phyloP scores from a whole-genome alignment of 164 flowering plant species.

The Tetrastigma voinierianum region DNA sequence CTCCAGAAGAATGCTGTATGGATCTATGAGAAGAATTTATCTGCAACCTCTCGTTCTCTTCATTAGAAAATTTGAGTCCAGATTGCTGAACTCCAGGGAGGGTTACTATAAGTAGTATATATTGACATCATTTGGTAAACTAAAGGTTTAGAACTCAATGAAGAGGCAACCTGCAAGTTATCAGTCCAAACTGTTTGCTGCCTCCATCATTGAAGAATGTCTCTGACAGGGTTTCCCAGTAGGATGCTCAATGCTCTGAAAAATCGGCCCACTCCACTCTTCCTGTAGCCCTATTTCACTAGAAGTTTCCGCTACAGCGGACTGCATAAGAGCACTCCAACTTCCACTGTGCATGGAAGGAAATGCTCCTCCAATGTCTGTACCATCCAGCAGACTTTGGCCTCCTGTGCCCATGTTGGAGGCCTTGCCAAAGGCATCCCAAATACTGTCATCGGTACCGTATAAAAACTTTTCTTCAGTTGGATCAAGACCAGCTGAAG shows the following conservation, averaged over 20 bases:
- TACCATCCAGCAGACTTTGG: slow-evolving; percentile 17
- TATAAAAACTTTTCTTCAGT: slow-evolving; percentile 44
- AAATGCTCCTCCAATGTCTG: slow-evolving; percentile 20
- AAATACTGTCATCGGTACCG: slow-evolving; percentile 40
- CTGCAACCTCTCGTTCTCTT: slow-evolving; percentile 17
- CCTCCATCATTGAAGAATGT: slow-evolving; percentile 12
- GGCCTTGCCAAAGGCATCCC: slow-evolving; percentile 40
- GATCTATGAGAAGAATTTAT: slow-evolving; percentile 20
- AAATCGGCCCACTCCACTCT: slow-evolving; percentile 30
- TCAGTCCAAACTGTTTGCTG: slow-evolving; percentile 22
- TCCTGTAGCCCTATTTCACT: slow-evolving; percentile 32
- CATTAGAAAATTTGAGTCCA: slow-evolving; percentile 13
- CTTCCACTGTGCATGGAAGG: slow-evolving; percentile 46
- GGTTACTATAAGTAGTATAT: slow-evolving; percentile 5
- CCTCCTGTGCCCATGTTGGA: slow-evolving; percentile 13
- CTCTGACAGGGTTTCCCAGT: slow-evolving; percentile 17
- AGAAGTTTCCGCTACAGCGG: slow-evolving; percentile 49
- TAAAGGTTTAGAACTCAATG: slow-evolving; percentile 10
- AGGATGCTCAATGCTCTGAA: slow-evolving; percentile 15
- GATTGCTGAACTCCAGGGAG: slow-evolving; percentile 22
- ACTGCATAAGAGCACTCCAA: slow-evolving; percentile 62
- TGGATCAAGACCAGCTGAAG: slow-evolving; percentile 37
- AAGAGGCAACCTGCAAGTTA: slow-evolving; percentile 16
- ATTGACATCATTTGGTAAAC: slow-evolving; percentile 3
- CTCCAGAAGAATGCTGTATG: slow-evolving; percentile 18